Evolutionary conservation across 352 stramenopile genomes (phyloP).

Genomic region (Pythium folliculosum): DNA sequence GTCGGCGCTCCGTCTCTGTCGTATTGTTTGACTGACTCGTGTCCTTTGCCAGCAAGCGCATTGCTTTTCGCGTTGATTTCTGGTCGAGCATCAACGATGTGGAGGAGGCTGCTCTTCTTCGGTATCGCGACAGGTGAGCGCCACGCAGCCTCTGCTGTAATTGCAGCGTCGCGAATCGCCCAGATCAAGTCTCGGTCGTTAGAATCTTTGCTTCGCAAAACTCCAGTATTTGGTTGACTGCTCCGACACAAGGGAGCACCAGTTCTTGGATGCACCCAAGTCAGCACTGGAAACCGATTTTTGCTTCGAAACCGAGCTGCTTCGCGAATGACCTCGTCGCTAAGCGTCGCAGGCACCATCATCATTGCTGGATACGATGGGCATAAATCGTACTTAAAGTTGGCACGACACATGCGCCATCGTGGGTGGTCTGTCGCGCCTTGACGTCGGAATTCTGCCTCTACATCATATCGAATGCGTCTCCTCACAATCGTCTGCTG

Average conservation of each 20-base stretch:
- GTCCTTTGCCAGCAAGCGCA: conserved; percentile 86
- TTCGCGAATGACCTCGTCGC: conserved; percentile 70
- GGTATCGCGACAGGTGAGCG: conserved; percentile 32
- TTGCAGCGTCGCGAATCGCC: conserved; percentile 79
- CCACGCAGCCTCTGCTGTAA: conserved; percentile 45
- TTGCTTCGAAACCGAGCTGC: conserved; percentile 77
- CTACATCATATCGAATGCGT: conserved; percentile 74
- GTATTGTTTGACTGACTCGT: conserved; percentile 89
- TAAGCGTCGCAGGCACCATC: conserved; percentile 60
- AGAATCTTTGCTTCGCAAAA: conserved; percentile 91
- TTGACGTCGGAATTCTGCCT: conserved; percentile 63
- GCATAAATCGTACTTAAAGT: conserved; percentile 74
- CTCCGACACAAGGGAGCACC: conserved; percentile 92
- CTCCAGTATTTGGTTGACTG: conserved; percentile 95
- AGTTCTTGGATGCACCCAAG: conserved; percentile 89
- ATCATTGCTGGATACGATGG: conserved; percentile 72
- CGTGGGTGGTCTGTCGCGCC: conserved; percentile 62
- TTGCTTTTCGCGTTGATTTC: conserved; percentile 92
- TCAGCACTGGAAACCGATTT: conserved; percentile 79
- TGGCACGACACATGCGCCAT: conserved; percentile 63
- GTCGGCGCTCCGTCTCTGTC: conserved; percentile 69
- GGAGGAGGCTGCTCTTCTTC: conserved; percentile 74
- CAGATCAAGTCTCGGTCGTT: conserved; percentile 92
- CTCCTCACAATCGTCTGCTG: conserved; percentile 37
- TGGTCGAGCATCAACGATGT: conserved; percentile 90